Evolutionary conservation across 2,329 filamentous ascomycete species (phyloP), one percentile per base, ranked within the genome.

Genomic region (Fusarium nanum): DNA sequence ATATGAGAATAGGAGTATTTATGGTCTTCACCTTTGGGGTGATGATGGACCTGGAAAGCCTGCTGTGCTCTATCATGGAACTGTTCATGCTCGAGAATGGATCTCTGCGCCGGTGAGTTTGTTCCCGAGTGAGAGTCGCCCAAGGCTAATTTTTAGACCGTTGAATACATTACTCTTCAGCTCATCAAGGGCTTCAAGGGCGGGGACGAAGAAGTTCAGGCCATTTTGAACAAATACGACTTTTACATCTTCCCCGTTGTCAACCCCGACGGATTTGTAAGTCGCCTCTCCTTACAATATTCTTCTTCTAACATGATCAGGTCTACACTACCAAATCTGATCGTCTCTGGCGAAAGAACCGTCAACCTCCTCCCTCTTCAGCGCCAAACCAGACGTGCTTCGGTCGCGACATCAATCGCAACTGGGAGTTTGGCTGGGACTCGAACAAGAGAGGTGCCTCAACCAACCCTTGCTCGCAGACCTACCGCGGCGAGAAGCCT

Each of bases 71-170:
- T 83, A 83, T 65, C 85, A 87, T 62, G 82, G 83, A 22, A 87
- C 83, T 46, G 83, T 86, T 2, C 85, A 88, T 72, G 83, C 85
- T 11, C 79, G 86, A 34, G 85, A 87, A 77, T 87, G 85, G 85
- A 86, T 87, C 49, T 81, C 82, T 20, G 81, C 83, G 1, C 83
- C 84, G 66, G 83, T 84, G 86, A 91, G 81, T 91, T 4, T 16
- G 1, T 4, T 2, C 6, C 6, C 7, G 12, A 3, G 14, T 32
- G 18, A 34, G 23, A 25, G 3, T 40, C 18, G 3, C 45, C 20
- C 27, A 10, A 41, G 4, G 23, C 52, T 70, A 30, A 67, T 27
- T 18, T 30, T 48, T 46, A 78, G 78, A 78, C 78, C 9, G 77
- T 81, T 14, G 84, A 87, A 70, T 87, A 86, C 70, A 76, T 86